Evolutionary conservation across 2,329 filamentous ascomycete genomes (phyloP).

Genomic region (Phialophora tarda): DNA sequence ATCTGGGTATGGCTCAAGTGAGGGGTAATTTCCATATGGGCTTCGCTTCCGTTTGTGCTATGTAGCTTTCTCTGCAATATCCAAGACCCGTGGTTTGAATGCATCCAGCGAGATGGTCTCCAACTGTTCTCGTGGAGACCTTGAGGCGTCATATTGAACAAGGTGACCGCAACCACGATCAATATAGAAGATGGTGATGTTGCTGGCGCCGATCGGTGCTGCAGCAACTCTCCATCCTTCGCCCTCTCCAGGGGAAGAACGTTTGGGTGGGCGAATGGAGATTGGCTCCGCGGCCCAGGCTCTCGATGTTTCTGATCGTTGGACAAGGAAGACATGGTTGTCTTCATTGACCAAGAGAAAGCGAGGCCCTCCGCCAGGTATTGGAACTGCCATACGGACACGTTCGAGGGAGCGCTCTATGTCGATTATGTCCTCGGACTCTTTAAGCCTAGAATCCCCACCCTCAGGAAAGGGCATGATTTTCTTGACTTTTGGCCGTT

Average conservation of each 20-base stretch:
- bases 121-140: neutral
- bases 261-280: neutral
- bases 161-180: neutral
- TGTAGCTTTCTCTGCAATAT: neutral
- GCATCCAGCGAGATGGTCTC: neutral
- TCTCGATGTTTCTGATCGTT: neutral
- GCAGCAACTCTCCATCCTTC: neutral
- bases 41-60: neutral
- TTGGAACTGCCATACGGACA: neutral
- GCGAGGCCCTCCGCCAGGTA: neutral
- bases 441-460: neutral
- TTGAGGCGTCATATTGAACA: constrained; percentile 5
- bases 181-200: constrained; percentile 6
- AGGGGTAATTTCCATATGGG: neutral
- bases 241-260: neutral
- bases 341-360: constrained; percentile 13
- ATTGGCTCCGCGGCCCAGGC: constrained; percentile 1
- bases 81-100: neutral
- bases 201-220: neutral
- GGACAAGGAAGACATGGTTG: neutral
- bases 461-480: neutral
- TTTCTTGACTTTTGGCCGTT: neutral
- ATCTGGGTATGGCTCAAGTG: constrained; percentile 17
- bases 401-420: neutral
- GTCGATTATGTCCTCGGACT: neutral